These are phyloP conservation scores for Iris pallida DNA, from an alignment of 116 monocot genomes.

Conservation along the genomic window DNA sequence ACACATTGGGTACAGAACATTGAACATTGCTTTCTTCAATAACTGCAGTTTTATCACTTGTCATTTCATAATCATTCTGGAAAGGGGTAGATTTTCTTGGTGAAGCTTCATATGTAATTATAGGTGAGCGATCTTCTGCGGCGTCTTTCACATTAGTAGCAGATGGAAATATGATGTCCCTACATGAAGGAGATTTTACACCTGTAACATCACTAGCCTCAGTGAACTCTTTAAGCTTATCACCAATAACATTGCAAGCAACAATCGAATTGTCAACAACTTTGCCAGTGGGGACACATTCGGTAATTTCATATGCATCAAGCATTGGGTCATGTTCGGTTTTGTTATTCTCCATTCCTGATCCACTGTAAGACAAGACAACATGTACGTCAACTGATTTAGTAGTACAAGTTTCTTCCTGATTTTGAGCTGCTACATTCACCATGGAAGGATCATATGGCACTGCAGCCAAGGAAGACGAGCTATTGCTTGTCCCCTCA, in stretches of 20 bases:
- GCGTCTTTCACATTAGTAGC: constrained; percentile 7
- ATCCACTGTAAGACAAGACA: constrained; percentile 2
- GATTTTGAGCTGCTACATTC: constrained; percentile 11
- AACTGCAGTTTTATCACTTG: constrained; percentile 9
- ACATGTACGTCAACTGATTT: constrained; percentile 14
- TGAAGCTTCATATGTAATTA: constrained; percentile 9
- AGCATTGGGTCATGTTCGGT: too few relatives aligned
- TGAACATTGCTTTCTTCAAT: constrained; percentile 13
- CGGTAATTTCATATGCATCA: not conserved
- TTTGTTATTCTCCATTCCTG: not conserved
- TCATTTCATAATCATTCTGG: constrained; percentile 17
- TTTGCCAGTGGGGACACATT: not conserved
- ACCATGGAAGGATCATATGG: constrained; percentile 17
- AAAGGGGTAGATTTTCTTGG: constrained; percentile 10
- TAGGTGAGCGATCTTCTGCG: constrained; percentile 9
- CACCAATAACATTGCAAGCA: constrained; percentile 2
- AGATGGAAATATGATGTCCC: not conserved
- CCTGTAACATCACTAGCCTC: constrained; percentile 1
- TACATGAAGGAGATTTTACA: constrained; percentile 8
- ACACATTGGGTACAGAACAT: constrained; percentile 14
- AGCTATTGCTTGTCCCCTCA: constrained; percentile 13
- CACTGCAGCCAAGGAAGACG: constrained; percentile 16
- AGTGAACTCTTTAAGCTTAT: constrained; percentile 5
- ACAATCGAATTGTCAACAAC: constrained; percentile 4
- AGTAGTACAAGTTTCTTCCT: constrained; percentile 14